Base-by-base conservation (phyloP, 176 grass and related monocot species). In the Zea luxurians region DNA sequence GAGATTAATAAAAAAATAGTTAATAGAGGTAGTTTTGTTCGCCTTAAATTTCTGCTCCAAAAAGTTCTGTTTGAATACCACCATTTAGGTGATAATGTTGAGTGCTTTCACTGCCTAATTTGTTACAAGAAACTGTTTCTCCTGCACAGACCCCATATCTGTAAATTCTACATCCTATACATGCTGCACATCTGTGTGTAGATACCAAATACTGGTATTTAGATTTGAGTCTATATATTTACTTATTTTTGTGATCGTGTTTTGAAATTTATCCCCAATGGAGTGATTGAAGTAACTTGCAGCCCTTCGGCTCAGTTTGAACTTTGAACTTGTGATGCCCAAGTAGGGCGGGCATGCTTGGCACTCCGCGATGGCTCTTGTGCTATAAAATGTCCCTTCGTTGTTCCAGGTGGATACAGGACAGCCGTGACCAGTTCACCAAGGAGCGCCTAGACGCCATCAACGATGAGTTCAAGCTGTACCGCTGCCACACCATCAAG, bases 391-490 rank as follows among this genome's bases (percentile, higher is more conserved):
- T 57, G 9, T 57, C 7, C 38, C 4, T 12, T 2, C 55, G 13
- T 17, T 76, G 35, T 35, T 76, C 15, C 79, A 97, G 96, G 86
- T 99, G 96, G 96, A 99, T 99, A 61, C 96, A 99, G 62, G 96
- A 99, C 58, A 99, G 96, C 81, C 92, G 96, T 80, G 96, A 99
- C 55, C 85, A 99, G 75, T 99, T 81, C 90, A 99, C 96, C 4
- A 90, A 88, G 81, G 96, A 99, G 86, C 87, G 96, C 13, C 80
- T 99, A 37, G 96, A 95, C 2, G 58, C 83, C 20, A 85, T 99
- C 82, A 95, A 99, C 20, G 96, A 99, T 8, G 96, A 99, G 88
- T 99, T 92, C 88, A 99, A 99, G 83, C 84, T 99, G 5, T 99
- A 99, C 35, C 89, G 96, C 37, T 99, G 96, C 72, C 96, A 99